Evolutionary conservation across 768 basidiomycete species (phyloP).

Genomic region (Mycena vitilis): DNA sequence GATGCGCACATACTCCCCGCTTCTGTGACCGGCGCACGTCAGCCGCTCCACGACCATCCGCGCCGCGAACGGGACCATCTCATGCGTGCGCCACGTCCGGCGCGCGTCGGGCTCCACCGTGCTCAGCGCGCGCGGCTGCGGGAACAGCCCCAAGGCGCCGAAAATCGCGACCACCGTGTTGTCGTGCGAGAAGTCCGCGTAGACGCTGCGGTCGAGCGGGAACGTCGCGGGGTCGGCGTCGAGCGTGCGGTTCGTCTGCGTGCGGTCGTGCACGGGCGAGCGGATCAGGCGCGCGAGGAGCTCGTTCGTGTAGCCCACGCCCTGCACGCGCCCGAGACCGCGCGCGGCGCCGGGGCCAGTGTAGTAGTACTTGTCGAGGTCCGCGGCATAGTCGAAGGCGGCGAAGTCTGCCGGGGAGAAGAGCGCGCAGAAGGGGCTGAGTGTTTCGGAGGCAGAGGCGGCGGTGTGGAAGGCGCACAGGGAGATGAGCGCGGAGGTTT

Average conservation of each 20-base stretch:
- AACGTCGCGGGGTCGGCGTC: slow-evolving; percentile 73
- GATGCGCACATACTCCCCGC: slow-evolving; percentile 70
- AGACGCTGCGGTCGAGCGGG: slow-evolving; percentile 73
- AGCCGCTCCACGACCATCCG: slow-evolving; percentile 82
- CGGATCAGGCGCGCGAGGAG: slow-evolving; percentile 84
- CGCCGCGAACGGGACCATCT: slow-evolving; percentile 79
- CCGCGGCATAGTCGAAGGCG: slow-evolving; percentile 75
- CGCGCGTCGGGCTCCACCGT: slow-evolving; percentile 42
- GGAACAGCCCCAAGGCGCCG: slow-evolving; percentile 68
- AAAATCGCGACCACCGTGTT: slow-evolving; percentile 87
- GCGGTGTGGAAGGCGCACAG: slow-evolving; percentile 87
- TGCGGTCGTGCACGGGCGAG: slow-evolving; percentile 70
- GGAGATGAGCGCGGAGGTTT: slow-evolving; percentile 71
- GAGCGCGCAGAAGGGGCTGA: slow-evolving; percentile 79
- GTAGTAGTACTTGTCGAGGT: slow-evolving; percentile 83
- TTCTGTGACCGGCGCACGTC: slow-evolving; percentile 48
- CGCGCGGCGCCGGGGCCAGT: slow-evolving; percentile 80
- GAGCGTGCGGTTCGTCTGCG: slow-evolving; percentile 82
- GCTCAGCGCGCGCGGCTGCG: slow-evolving; percentile 45
- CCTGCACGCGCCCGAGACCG: slow-evolving; percentile 84
- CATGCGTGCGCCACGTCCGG: slow-evolving; percentile 65
- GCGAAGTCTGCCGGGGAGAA: slow-evolving; percentile 74
- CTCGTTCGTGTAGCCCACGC: slow-evolving; percentile 91
- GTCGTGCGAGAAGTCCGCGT: slow-evolving; percentile 89
- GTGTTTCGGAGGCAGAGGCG: slow-evolving; percentile 34